Conservation (phyloP, 2,329 filamentous ascomycete genomes). For the Stylonectria norvegica region DNA sequence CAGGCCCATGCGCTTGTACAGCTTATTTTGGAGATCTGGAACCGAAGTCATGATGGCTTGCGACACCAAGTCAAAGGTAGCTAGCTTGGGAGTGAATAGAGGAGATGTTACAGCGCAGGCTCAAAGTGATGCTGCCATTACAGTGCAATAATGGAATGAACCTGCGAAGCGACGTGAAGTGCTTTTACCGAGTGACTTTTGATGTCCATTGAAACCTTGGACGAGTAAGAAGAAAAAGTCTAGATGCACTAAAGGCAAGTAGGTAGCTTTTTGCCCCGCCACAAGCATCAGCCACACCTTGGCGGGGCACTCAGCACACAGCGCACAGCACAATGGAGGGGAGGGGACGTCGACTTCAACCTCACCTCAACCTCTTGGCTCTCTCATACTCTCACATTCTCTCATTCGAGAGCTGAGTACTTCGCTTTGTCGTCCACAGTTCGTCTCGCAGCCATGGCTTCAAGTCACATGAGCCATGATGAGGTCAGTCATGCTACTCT, state of each 20-base stretch:
- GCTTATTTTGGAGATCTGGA: constrained; percentile 35
- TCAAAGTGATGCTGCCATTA: too few species aligned
- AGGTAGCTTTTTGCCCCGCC: constrained; percentile 3
- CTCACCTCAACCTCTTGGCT: constrained; percentile 17
- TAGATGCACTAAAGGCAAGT: background rate
- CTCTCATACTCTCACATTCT: too few species aligned
- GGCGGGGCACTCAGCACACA: constrained; percentile 23
- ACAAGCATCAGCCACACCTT: constrained; percentile 3
- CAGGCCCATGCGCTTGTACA: constrained; percentile 37
- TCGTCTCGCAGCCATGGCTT: constrained; percentile 18
- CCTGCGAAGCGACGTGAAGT: too few species aligned
- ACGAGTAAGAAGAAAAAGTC: background rate
- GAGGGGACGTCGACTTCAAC: too few species aligned
- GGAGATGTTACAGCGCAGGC: too few species aligned
- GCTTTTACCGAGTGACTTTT: too few species aligned
- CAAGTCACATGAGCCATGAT: constrained; percentile 24
- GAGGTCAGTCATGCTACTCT: constrained; percentile 16
- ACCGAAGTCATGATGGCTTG: constrained; percentile 19
- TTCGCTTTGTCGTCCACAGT: constrained; percentile 7
- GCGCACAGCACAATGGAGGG: constrained; percentile 6
- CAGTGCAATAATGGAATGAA: too few species aligned
- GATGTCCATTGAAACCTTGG: too few species aligned
- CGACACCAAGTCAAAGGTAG: background rate
- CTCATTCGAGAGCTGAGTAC: too few species aligned
- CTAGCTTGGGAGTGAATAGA: background rate